Evolutionary conservation across 306 rosid genomes (phyloP), one percentile per base, ranked within the genome.

Genomic region (Cicer chorassanicum): DNA sequence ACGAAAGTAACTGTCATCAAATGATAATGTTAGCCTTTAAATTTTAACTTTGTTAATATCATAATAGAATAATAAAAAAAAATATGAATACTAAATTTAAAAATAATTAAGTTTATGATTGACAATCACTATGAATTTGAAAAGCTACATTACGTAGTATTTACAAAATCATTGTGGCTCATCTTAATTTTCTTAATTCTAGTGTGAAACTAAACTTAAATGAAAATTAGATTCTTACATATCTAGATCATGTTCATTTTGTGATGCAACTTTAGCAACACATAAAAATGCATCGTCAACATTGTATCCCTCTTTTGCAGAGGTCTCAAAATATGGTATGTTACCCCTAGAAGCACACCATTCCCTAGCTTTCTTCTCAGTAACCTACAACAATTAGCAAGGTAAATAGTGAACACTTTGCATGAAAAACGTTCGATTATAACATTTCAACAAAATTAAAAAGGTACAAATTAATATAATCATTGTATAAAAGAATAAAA

Each of bases 251-350:
- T 77, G 96, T 68, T 93, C 97, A 81, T 83, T 91, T 82, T 75
- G 68, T 41, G 82, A 72, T 42, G 96, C 89, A 83, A 62, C 73
- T 82, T 83, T 80, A 29, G 98, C 98, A 24, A 83, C 89, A 42
- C 89, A 83, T 0, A 83, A 64, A 78, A 93, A 93, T 13, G 97
- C 94, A 42, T 88, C 97, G 1, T 91, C 93, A 24, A 93, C 84
- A 59, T 88, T 88, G 80, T 77, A 70, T 1, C 84, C 87, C 66
- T 93, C 91, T 83, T 91, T 93, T 2, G 97, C 98, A 2, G 98
- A 93, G 13, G 97, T 91, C 74, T 89, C 94, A 55, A 84, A 88
- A 87, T 93, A 91, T n/a, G 98, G 91, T 38, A 93, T 87, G 81
- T 86, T 89, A 36, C 96, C 97, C 67, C 87, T 82, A 0, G 89